Percentiles rank a stretch among this genome's conserved stretches.
phyloP scores from a whole-genome alignment of 2,329 filamentous ascomycete species.

The Fusarium sp. region DNA sequence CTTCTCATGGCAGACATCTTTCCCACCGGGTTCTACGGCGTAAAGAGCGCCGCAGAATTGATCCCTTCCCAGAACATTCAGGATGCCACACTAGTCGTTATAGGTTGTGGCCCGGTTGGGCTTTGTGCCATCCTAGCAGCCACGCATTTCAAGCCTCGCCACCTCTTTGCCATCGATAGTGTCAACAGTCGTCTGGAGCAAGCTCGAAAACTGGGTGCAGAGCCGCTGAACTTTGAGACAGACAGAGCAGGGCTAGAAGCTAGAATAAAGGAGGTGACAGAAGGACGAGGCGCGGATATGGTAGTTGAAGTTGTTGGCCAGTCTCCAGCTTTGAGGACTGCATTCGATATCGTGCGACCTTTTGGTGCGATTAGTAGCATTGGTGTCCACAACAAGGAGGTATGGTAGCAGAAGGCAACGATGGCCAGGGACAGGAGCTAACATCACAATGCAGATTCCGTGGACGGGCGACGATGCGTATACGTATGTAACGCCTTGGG shows the following conservation, averaged over 20 bases:
- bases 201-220: conserved; percentile 78
- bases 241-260: conserved; percentile 71
- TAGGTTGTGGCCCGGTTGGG: conserved; percentile 88
- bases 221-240: conserved; percentile 80
- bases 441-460: conserved; percentile 61
- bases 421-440: neutral
- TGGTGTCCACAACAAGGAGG: conserved; percentile 78
- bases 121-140: conserved; percentile 84
- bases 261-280: conserved; percentile 77
- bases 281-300: conserved; percentile 85
- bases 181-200: conserved; percentile 78
- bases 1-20: conserved; percentile 95
- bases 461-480: conserved; percentile 73
- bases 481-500: conserved; percentile 50
- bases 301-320: conserved; percentile 82
- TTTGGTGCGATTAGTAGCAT: conserved; percentile 80
- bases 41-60: conserved; percentile 77
- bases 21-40: conserved; percentile 86
- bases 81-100: conserved; percentile 75
- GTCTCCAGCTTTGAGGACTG: conserved; percentile 73
- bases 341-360: conserved; percentile 75
- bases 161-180: conserved; percentile 82
- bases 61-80: conserved; percentile 52
- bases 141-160: conserved; percentile 77
- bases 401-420: conserved; percentile 45